Percentiles rank a stretch among this genome's conserved stretches.
Evolutionary conservation across 192 early-diverging fungal genomes (phyloP).

Genomic region (Allomyces javanicus): DNA sequence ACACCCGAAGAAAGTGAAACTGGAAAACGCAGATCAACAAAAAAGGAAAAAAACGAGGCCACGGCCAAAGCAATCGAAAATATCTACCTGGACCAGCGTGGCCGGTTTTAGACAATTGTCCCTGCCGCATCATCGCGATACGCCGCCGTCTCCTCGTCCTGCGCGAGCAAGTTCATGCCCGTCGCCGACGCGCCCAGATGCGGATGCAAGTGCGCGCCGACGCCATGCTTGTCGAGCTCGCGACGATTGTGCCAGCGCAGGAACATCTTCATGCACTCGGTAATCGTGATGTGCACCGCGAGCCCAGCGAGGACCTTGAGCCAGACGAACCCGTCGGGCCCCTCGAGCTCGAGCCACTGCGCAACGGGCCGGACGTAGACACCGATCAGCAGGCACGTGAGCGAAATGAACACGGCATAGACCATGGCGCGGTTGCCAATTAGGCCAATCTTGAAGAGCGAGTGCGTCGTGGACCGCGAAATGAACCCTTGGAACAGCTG

Average conservation of each 20-base stretch:
- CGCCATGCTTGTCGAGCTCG: no score
- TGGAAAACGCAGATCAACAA: no score
- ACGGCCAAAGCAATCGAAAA: no score
- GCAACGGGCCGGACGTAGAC: conserved; percentile 52
- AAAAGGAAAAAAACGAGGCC: no score
- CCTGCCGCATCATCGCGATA: no score
- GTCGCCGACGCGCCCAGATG: no score
- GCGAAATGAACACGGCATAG: conserved; percentile 45
- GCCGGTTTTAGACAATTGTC: no score
- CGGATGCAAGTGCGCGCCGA: no score
- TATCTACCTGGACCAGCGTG: no score
- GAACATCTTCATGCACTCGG: conserved; percentile 37
- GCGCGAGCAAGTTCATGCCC: no score
- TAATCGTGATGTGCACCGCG: conserved; percentile 28
- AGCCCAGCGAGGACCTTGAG: conserved; percentile 36
- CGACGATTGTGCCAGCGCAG: conserved; percentile 10
- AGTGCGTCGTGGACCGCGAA: conserved; percentile 47
- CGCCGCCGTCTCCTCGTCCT: no score
- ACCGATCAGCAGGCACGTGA: conserved; percentile 50
- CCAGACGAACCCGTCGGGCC: conserved; percentile 39
- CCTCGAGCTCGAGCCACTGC: conserved; percentile 31
- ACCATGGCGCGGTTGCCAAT: conserved; percentile 66
- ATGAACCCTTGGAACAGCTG: conserved; percentile 79
- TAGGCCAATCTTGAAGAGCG: conserved; percentile 56
- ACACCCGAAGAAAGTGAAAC: no score